These are phyloP conservation scores for Trichocomaceae sp. DNA, from an alignment of 2,329 filamentous ascomycete genomes.

Conservation along the genomic window DNA sequence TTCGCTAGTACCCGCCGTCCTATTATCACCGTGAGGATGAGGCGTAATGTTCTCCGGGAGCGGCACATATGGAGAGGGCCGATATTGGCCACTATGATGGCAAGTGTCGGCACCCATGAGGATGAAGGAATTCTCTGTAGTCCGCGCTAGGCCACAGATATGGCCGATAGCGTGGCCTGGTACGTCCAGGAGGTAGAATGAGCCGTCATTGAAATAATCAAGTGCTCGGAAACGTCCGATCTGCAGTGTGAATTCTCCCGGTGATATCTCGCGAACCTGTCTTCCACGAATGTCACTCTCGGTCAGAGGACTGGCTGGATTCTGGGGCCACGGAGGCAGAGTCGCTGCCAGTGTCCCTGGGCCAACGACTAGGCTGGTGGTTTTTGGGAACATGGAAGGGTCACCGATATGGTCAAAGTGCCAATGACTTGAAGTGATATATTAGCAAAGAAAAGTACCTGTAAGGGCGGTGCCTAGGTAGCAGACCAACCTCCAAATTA, in stretches of 20 bases:
- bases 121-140: constrained; percentile 35
- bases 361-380: constrained; percentile 44
- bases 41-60: constrained; percentile 21
- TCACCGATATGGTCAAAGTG: constrained; percentile 42
- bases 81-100: constrained; percentile 41
- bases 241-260: constrained; percentile 21
- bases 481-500: constrained; percentile 14
- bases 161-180: constrained; percentile 24
- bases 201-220: constrained; percentile 26
- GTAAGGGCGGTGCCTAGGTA: neutral
- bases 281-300: neutral
- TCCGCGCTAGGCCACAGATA: constrained; percentile 23
- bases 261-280: constrained; percentile 14
- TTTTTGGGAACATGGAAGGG: constrained; percentile 37
- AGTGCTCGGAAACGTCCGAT: constrained; percentile 22
- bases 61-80: constrained; percentile 38
- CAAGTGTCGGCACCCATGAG: constrained; percentile 47
- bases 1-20: neutral
- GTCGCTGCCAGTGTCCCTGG: constrained; percentile 30
- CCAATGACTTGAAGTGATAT: constrained; percentile 18
- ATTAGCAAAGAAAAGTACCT: neutral
- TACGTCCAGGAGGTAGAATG: constrained; percentile 24
- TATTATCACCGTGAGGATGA: neutral
- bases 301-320: neutral
- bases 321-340: constrained; percentile 35